Evolutionary conservation across 371 early-diverging fungal species (phyloP).

Genomic region (Lichtheimia ornata): DNA sequence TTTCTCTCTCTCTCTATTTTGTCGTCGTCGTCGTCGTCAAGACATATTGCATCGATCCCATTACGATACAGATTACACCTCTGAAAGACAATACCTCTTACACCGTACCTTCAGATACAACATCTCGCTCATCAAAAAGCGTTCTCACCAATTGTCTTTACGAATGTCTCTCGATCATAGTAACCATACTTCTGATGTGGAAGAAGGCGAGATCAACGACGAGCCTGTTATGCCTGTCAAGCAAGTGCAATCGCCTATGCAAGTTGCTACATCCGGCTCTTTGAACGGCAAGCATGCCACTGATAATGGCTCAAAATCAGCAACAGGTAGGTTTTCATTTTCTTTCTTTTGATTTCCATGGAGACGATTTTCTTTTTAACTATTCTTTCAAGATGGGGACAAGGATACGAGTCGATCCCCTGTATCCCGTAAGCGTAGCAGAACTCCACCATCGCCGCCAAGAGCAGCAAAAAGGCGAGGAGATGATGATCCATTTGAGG

Average conservation of each 20-base stretch:
- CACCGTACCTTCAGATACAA: too few relatives aligned
- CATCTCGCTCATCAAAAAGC: too few relatives aligned
- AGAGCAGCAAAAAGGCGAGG: constrained; percentile 14
- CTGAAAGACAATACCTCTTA: too few relatives aligned
- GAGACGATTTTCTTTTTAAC: neutral
- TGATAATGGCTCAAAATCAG: neutral
- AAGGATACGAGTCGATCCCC: neutral
- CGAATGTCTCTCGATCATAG: constrained; percentile 15
- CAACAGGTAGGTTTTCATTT: neutral
- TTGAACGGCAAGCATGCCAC: neutral
- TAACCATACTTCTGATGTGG: constrained; percentile 23
- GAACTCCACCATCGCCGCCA: constrained; percentile 1
- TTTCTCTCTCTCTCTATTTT: too few relatives aligned
- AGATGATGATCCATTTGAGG: constrained; percentile 43
- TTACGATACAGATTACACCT: too few relatives aligned
- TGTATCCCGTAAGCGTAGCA: neutral
- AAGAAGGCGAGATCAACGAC: constrained; percentile 34
- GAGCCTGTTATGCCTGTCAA: constrained; percentile 2
- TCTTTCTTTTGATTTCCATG: neutral
- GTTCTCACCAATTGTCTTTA: constrained; percentile 11
- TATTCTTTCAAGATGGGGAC: neutral
- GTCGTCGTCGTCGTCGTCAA: too few relatives aligned
- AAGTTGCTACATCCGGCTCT: neutral
- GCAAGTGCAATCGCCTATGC: too few relatives aligned
- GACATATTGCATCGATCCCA: too few relatives aligned